Evolutionary conservation across 2,329 filamentous ascomycete species (phyloP), one percentile per base, ranked within the genome.

Genomic region (Niveomyces coronatus): DNA sequence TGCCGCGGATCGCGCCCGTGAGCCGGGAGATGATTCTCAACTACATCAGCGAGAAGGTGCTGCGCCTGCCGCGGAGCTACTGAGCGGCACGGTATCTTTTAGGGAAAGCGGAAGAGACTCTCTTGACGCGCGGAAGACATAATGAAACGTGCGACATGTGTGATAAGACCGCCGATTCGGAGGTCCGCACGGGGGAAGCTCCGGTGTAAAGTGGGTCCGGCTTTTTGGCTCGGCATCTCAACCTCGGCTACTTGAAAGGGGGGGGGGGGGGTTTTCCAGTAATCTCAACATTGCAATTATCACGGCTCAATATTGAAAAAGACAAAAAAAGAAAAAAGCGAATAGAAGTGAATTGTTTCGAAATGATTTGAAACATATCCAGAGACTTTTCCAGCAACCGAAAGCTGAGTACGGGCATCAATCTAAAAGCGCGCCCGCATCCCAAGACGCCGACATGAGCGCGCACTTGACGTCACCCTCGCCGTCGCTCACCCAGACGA

Each of bases 11-110:
- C 37, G 76, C 77, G 9, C 77, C 76, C 0, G 68, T 82, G 0
- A 78, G 72, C 40, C 56, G 76, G 45, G 82, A 85, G 61, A 85
- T 85, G 82, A 82, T 85, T 37, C 61, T 83, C 63, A 85, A 85
- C 47, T 85, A 77, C 53, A 70, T 85, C 10, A 68, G 71, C 3
- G 80, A 85, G 53, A 82, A 74, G 59, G 79, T 74, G 0, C 56
- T 85, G n/a, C 60, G 67, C 4, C 49, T 85, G 18, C 82, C 81
- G 1, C 64, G 76, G 42, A 85, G 79, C 50, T 86, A 85, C 46
- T 84, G 45, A n/a, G n/a, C n/a, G n/a, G n/a, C n/a, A n/a, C n/a
- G n/a, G n/a, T n/a, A n/a, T n/a, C n/a, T n/a, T n/a, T n/a, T n/a
- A n/a, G n/a, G n/a, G n/a, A n/a, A n/a, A n/a, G n/a, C n/a, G n/a